Evolutionary conservation across 441 rosid species (phyloP).

Genomic region (Iberis amara): DNA sequence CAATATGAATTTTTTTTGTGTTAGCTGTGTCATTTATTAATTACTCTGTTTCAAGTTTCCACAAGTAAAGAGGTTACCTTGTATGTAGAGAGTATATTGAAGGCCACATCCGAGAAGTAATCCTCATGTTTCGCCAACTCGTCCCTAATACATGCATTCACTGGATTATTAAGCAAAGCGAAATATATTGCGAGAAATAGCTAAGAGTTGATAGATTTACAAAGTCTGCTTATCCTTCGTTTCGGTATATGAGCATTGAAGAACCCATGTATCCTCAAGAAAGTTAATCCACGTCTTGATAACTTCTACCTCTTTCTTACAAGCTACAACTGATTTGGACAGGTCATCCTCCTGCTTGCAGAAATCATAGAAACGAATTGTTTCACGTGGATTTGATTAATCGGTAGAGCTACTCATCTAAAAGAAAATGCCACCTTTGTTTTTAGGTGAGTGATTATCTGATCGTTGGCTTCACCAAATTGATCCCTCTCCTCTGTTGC

Average conservation of each 20-base stretch:
- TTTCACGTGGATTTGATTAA: slow-evolving; percentile 3
- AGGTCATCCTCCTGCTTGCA: slow-evolving; percentile 80
- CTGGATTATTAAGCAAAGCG: slow-evolving; percentile 19
- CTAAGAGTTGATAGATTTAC: slow-evolving; percentile 45
- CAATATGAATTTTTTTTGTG: slow-evolving; percentile 12
- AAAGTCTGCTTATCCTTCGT: slow-evolving; percentile 61
- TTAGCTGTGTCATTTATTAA: slow-evolving; percentile 21
- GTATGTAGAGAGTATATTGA: slow-evolving; percentile 60
- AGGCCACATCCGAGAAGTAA: slow-evolving; percentile 61
- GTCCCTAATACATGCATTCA: slow-evolving; percentile 44
- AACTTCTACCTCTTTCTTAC: slow-evolving; percentile 76
- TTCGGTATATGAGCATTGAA: slow-evolving; percentile 66
- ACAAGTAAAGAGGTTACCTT: slow-evolving; percentile 44
- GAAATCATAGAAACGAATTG: slow-evolving; percentile 19
- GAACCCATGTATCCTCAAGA: slow-evolving; percentile 92
- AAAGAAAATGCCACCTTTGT: slow-evolving; percentile 55
- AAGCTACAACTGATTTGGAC: slow-evolving; percentile 67
- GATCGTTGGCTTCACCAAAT: slow-evolving; percentile 90
- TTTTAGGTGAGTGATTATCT: slow-evolving; percentile 75
- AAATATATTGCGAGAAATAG: slow-evolving; percentile 5
- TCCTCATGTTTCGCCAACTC: slow-evolving; percentile 83
- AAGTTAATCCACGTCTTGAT: slow-evolving; percentile 87
- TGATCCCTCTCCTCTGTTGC: slow-evolving; percentile 91
- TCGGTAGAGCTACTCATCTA: slow-evolving; percentile 7
- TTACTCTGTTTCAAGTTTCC: slow-evolving; percentile 16